These are phyloP conservation scores for Hypomontagnella submonticulosa DNA, from an alignment of 495 filamentous ascomycete species.

Conservation along the genomic window DNA sequence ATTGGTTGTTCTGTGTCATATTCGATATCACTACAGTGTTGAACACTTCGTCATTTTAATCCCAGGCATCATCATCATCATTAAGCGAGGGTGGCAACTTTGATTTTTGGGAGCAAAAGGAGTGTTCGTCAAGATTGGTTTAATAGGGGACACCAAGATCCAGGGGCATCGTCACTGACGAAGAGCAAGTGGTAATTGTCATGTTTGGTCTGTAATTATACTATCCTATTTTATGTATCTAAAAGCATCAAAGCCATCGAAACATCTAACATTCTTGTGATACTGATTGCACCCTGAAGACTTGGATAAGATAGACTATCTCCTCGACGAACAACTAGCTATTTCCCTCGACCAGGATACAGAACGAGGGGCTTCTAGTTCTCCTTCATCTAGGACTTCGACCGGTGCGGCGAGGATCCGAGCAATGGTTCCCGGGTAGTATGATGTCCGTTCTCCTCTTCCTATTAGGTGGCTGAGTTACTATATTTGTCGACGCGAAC, in stretches of 20 bases:
- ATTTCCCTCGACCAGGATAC: too few species aligned
- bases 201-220: constrained; percentile 24
- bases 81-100: constrained; percentile 20
- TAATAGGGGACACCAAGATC: constrained; percentile 19
- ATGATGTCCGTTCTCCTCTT: not conserved
- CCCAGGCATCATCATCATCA: constrained; percentile 6
- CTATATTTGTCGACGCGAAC: constrained; percentile 14
- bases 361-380: not conserved
- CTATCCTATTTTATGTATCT: not conserved
- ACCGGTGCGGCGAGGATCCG: constrained; percentile 2
- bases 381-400: not conserved
- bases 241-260: not conserved
- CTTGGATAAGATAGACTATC: not conserved
- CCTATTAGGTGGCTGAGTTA: constrained; percentile 24
- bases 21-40: constrained; percentile 11
- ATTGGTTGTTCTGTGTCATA: constrained; percentile 25
- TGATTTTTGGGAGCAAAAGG: constrained; percentile 13
- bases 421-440: not conserved
- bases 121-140: constrained; percentile 4
- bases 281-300: not conserved
- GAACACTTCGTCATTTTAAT: not conserved
- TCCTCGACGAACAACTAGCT: too few species aligned
- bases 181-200: constrained; percentile 25
- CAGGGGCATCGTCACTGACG: constrained; percentile 1
- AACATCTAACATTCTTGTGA: not conserved